Conservation (phyloP, 2,329 filamentous ascomycete genomes). For the Colletotrichum scovillei region DNA sequence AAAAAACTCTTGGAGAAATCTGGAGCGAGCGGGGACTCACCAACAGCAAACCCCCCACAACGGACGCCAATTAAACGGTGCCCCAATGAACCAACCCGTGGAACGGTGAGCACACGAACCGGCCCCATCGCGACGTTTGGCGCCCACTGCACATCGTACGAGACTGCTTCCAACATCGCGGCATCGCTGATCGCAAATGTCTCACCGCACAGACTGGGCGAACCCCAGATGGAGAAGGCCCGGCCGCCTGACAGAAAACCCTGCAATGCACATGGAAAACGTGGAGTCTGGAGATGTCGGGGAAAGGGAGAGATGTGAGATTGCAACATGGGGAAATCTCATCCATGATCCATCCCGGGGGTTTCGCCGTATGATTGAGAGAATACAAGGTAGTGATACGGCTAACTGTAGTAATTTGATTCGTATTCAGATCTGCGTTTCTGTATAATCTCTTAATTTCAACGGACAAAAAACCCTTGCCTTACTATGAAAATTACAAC, state of each 20-base stretch:
- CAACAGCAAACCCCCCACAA: background rate
- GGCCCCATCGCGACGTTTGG: background rate
- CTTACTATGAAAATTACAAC: no score
- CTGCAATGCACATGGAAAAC: background rate
- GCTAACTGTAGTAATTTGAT: no score
- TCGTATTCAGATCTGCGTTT: fast-evolving
- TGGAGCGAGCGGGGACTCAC: background rate
- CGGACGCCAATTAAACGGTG: background rate
- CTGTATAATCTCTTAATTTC: no score
- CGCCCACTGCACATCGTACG: constrained; percentile 15
- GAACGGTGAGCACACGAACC: background rate
- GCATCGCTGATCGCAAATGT: background rate
- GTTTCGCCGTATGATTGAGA: no score
- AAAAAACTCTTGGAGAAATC: constrained; percentile 4
- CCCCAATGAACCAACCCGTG: no score
- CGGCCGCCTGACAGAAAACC: background rate
- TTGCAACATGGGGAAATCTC: no score
- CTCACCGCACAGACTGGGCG: no score
- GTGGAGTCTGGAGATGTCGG: background rate
- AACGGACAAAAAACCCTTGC: no score
- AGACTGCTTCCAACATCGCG: background rate
- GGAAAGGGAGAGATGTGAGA: background rate
- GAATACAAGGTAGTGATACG: no score
- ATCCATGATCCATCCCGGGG: no score
- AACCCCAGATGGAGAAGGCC: background rate